phyloP scores from a whole-genome alignment of 768 basidiomycete species.

The Macrolepiota dolichaula region DNA sequence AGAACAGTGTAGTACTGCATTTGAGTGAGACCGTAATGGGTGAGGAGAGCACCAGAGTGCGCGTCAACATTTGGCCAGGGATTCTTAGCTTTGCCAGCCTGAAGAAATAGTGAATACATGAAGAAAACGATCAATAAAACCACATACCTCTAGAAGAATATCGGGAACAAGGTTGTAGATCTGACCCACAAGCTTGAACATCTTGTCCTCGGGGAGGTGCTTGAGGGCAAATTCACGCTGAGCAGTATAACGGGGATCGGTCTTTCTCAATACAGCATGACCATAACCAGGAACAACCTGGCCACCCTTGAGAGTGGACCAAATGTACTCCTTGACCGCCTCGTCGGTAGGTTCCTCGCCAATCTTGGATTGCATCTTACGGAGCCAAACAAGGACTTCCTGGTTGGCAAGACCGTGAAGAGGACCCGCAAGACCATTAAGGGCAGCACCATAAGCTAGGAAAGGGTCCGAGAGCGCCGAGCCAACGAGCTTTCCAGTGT shows the following conservation, averaged over 20 bases:
- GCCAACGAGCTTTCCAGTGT: slow-evolving; percentile 90
- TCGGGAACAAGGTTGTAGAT: slow-evolving; percentile 86
- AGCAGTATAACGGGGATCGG: slow-evolving; percentile 89
- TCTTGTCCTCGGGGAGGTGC: slow-evolving; percentile 79
- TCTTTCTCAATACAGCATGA: slow-evolving; percentile 84
- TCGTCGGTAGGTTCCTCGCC: slow-evolving; percentile 85
- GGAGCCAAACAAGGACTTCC: slow-evolving; percentile 92
- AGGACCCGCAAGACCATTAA: slow-evolving; percentile 96
- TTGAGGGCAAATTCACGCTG: slow-evolving; percentile 88
- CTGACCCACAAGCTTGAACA: slow-evolving; percentile 93
- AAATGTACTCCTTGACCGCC: slow-evolving; percentile 89
- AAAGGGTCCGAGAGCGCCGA: slow-evolving; percentile 97
- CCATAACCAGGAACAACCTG: slow-evolving; percentile 95
- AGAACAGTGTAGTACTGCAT: slow-evolving; percentile 98
- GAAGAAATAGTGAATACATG: slow-evolving; percentile 1
- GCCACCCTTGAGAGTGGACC: slow-evolving; percentile 89
- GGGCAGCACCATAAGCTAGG: slow-evolving; percentile 87
- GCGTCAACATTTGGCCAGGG: slow-evolving; percentile 98
- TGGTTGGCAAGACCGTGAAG: slow-evolving; percentile 97
- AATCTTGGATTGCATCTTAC: slow-evolving; percentile 88
- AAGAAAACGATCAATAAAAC: not conserved
- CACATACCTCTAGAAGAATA: slow-evolving; percentile 74
- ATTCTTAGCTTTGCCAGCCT: slow-evolving; percentile 92
- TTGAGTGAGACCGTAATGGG: slow-evolving; percentile 82
- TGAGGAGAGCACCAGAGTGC: slow-evolving; percentile 87